Conservation (phyloP, 1,284 basidiomycete genomes). For the Entoloma clypeatum region DNA sequence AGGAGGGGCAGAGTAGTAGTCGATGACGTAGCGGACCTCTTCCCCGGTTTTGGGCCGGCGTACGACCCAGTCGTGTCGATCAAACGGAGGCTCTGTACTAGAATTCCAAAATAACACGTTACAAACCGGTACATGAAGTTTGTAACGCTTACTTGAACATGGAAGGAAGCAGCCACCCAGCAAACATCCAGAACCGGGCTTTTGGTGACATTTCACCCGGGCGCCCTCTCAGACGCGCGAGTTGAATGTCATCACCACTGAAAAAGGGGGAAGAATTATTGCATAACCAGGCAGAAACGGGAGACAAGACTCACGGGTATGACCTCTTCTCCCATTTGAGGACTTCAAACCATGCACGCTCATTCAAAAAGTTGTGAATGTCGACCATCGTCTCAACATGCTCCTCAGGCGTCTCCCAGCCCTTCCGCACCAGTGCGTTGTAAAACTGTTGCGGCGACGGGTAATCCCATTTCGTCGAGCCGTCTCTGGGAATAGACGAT, state of each 20-base stretch:
- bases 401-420: conserved; percentile 97
- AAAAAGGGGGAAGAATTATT: conserved; percentile 12
- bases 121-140: neutral
- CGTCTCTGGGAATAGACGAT: conserved; percentile 85
- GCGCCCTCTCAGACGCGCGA: conserved; percentile 85
- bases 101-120: neutral
- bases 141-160: conserved; percentile 77
- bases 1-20: conserved; percentile 90
- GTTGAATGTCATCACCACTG: conserved; percentile 54
- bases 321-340: conserved; percentile 86
- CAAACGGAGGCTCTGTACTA: conserved; percentile 91
- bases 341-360: conserved; percentile 95
- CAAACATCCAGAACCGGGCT: conserved; percentile 81
- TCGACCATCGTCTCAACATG: conserved; percentile 96
- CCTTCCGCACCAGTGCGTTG: conserved; percentile 95
- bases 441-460: conserved; percentile 99
- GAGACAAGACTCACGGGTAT: conserved; percentile 46
- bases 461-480: conserved; percentile 80
- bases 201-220: conserved; percentile 90
- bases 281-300: neutral
- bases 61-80: conserved; percentile 98
- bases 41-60: conserved; percentile 69
- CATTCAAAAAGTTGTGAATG: conserved; percentile 98
- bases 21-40: conserved; percentile 91
- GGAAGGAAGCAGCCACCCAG: conserved; percentile 85